Evolutionary conservation across 208 protist genomes (phyloP).

Genomic region (Acanthamoeba lenticulata): DNA sequence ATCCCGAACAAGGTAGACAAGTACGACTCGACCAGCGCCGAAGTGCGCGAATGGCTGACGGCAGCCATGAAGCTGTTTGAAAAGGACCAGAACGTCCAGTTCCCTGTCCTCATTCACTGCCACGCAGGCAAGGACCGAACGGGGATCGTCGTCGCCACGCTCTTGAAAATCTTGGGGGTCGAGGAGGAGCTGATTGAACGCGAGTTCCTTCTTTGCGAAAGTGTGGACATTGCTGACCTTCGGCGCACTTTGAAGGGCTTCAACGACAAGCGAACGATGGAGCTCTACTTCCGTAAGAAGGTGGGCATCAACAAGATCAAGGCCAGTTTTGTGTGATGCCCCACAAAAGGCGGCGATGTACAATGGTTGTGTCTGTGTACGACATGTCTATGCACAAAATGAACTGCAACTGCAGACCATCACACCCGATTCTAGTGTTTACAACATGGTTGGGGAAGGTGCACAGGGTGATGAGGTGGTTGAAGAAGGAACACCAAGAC

Average conservation of each 20-base stretch:
- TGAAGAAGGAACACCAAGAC: not conserved
- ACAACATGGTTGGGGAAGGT: too few species aligned
- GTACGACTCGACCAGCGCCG: not conserved
- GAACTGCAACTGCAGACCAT: too few species aligned
- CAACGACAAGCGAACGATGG: slow-evolving; percentile 22
- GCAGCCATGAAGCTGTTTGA: slow-evolving; percentile 19
- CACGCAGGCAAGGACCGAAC: slow-evolving; percentile 35
- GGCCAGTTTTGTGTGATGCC: slow-evolving; percentile 3
- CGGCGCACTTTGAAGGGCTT: slow-evolving; percentile 19
- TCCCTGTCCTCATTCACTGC: slow-evolving; percentile 45
- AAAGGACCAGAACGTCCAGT: not conserved
- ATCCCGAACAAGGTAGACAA: slow-evolving; percentile 52
- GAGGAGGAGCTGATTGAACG: slow-evolving; percentile 13
- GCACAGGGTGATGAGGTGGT: not conserved
- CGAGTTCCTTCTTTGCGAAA: not conserved
- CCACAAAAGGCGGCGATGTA: too few species aligned
- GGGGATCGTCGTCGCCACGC: slow-evolving; percentile 43
- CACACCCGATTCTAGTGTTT: too few species aligned
- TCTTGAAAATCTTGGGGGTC: slow-evolving; percentile 3
- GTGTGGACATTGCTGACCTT: slow-evolving; percentile 1
- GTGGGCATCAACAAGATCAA: slow-evolving; percentile 20
- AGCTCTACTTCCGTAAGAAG: slow-evolving; percentile 63
- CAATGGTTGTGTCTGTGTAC: too few species aligned
- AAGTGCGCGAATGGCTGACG: slow-evolving; percentile 38
- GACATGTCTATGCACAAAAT: too few species aligned